These are phyloP conservation scores for Pachysandra terminalis DNA, from an alignment of 164 flowering plant genomes.

Conservation along the genomic window DNA sequence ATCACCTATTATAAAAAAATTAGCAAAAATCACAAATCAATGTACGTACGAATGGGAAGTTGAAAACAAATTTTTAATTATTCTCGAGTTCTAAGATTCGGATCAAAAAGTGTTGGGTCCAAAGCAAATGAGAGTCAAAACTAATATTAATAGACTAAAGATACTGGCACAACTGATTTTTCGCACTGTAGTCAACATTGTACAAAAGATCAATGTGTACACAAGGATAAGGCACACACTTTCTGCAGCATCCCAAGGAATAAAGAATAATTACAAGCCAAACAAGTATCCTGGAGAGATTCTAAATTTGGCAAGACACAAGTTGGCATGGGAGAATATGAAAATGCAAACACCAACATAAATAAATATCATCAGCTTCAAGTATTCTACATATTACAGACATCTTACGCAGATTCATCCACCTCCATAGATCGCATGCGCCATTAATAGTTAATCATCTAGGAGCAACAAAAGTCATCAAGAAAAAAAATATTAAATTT, in stretches of 20 bases:
- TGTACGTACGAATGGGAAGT: too few species aligned
- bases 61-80: too few species aligned
- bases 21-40: too few species aligned
- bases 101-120: neutral
- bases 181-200: neutral
- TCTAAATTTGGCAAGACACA: too few species aligned
- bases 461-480: neutral
- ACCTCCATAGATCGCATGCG: neutral
- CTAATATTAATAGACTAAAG: neutral
- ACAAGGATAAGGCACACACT: neutral
- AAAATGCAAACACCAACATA: neutral
- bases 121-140: neutral
- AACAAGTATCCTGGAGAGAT: neutral
- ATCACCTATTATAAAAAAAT: too few species aligned
- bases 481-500: too few species aligned
- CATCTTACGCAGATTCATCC: neutral
- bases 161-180: neutral
- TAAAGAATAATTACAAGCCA: neutral
- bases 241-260: neutral
- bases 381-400: neutral
- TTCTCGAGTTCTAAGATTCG: neutral
- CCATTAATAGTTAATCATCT: too few species aligned
- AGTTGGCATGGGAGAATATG: neutral
- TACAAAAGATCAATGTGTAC: neutral
- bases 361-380: neutral